Base-by-base conservation (phyloP, 2,329 filamentous ascomycete genomes). In the Grosmannia clavigera region DNA sequence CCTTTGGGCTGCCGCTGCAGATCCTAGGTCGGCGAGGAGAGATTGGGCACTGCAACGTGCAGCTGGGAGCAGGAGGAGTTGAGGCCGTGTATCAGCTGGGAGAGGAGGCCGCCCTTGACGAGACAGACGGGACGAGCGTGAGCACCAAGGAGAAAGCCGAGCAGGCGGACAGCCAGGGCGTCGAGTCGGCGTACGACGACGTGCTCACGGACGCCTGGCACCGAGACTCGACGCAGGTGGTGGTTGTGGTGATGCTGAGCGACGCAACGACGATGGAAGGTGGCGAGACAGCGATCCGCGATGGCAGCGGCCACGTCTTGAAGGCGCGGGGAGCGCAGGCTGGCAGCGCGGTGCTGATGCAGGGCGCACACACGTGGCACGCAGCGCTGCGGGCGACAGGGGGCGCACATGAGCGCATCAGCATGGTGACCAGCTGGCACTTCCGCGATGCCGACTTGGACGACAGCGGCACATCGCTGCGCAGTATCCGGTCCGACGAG, bases 381-480 rank as follows among this genome's bases (percentile, higher is more conserved):
- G 55, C 55, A 29, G 55, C 55, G 14, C 27, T 57, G 55, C 55
- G 55, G 40, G 55, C 55, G 27, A 43, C 55, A 3, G 29, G 19
- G 12, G 35, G 10, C 12, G 11, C 9, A 16, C 40, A 35, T 19
- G 55, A 57, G 43, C 55, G 55, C 43, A 57, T 57, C 55, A 57
- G 55, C 55, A 57, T 57, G 55, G 55, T 57, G 55, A 57, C 55
- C 5, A 57, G 55, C 43, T 57, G 55, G 55, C 55, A 57, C 55
- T 57, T 57, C 50, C 40, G 40, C 55, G 43, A 57, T 19, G 55
- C 55, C 6, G 55, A 57, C 43, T 40, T 57, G 27, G 55, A 57
- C 43, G 55, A 57, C 55, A 57, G 27, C 19, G 55, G 55, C 55
- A 57, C 55, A 11, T 57, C 55, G 40, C 27, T 57, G 40, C 55